A percentile compares a stretch with the other conserved stretches of the same genome.
These are phyloP conservation scores for Ceratocystis papillata DNA, from an alignment of 2,329 filamentous ascomycete genomes.

Conservation along the genomic window DNA sequence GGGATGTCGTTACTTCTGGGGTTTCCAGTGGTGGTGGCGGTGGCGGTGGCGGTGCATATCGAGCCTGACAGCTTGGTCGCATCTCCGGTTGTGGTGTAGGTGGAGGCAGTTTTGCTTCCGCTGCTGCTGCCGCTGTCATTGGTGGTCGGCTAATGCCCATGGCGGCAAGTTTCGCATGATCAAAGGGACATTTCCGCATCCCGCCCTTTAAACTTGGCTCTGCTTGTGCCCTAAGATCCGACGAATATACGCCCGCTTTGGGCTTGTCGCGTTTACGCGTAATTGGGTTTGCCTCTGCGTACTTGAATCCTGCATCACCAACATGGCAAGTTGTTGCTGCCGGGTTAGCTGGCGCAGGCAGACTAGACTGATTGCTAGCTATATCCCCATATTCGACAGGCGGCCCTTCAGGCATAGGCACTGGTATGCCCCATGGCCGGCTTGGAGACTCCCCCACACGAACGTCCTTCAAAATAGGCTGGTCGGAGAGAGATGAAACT, in stretches of 20 bases:
- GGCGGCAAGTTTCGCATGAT: constrained; percentile 38
- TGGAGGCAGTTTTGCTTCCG: constrained; percentile 10
- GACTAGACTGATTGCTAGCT: constrained; percentile 13
- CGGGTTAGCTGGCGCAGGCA: constrained; percentile 39
- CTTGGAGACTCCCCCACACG: constrained; percentile 90
- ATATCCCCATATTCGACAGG: neutral
- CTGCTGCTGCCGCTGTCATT: neutral
- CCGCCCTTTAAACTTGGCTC: constrained; percentile 24
- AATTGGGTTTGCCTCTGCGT: neutral
- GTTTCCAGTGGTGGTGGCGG: neutral
- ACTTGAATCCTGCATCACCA: neutral
- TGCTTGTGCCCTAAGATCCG: neutral
- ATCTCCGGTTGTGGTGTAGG: neutral
- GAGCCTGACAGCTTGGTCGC: neutral
- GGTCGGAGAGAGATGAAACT: constrained; percentile 55
- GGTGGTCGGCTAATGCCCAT: constrained; percentile 28
- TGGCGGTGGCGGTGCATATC: neutral
- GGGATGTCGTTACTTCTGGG: constrained; percentile 24
- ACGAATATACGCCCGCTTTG: constrained; percentile 20
- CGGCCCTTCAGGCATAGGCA: constrained; percentile 49
- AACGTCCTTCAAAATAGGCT: constrained; percentile 69
- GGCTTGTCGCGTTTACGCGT: constrained; percentile 28
- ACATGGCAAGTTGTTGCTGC: constrained; percentile 31
- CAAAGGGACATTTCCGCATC: constrained; percentile 49
- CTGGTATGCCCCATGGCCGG: constrained; percentile 81